These are phyloP conservation scores for Nigrospora sphaerica DNA, from an alignment of 2,329 filamentous ascomycete genomes.

Conservation along the genomic window DNA sequence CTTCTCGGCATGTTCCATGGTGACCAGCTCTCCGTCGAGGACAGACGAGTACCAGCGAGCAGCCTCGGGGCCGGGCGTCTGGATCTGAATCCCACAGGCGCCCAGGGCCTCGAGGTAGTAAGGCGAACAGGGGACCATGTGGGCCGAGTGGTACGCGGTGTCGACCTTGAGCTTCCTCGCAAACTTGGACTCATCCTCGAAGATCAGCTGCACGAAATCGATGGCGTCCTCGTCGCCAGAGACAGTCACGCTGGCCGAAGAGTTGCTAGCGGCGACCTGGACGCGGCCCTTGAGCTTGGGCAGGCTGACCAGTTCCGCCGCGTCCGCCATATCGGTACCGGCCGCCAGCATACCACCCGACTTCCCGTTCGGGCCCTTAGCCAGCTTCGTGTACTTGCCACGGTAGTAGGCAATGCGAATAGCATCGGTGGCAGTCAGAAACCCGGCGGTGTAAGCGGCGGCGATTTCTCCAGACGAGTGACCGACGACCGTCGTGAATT, in stretches of 20 bases:
- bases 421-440: conserved; percentile 10
- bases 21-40: neutral
- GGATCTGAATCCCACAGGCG: conserved; percentile 1
- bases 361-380: conserved; percentile 27
- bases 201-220: conserved; percentile 9
- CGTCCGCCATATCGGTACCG: conserved; percentile 15
- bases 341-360: conserved; percentile 48
- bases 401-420: conserved; percentile 24
- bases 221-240: conserved; percentile 13
- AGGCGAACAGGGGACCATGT: conserved; percentile 9
- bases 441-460: conserved; percentile 19
- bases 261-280: conserved; percentile 14
- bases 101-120: conserved; percentile 4
- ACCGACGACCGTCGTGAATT: conserved; percentile 16
- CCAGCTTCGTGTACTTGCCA: conserved; percentile 28
- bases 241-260: conserved; percentile 13
- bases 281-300: conserved; percentile 25
- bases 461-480: conserved; percentile 15
- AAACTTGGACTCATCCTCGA: conserved; percentile 10
- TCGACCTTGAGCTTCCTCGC: conserved; percentile 15
- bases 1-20: neutral
- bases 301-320: conserved; percentile 17
- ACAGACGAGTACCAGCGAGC: conserved; percentile 5
- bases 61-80: neutral
- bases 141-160: conserved; percentile 15